Evolutionary conservation across 495 filamentous ascomycete species (phyloP).

Genomic region (Neurospora sp.): DNA sequence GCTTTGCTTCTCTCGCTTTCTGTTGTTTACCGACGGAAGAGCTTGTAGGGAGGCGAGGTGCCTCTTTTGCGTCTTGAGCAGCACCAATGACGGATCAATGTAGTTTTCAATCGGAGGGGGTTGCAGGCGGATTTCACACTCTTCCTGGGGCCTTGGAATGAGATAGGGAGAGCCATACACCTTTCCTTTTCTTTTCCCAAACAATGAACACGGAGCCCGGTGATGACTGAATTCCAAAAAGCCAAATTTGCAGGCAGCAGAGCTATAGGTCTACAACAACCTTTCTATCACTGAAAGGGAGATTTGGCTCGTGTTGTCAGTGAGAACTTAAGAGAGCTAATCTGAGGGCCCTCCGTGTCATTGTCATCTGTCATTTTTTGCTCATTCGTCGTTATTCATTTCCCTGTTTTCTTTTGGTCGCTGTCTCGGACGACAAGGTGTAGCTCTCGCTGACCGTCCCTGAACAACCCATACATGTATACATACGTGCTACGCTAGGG

Average conservation of each 20-base stretch:
- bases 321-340: constrained; percentile 55
- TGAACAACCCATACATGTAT: background rate
- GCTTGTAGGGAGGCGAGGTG: background rate
- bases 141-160: constrained; percentile 1
- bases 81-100: constrained; percentile 29
- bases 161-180: background rate
- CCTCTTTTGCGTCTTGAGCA: constrained; percentile 11
- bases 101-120: constrained; percentile 53
- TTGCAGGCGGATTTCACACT: constrained; percentile 10
- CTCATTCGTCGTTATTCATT: background rate
- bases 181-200: background rate
- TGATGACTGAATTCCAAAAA: constrained; percentile 54
- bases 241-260: constrained; percentile 54
- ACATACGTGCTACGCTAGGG: background rate
- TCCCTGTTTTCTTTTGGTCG: background rate
- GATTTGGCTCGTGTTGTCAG: constrained; percentile 32
- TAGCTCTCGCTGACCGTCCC: background rate
- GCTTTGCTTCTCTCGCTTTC: background rate
- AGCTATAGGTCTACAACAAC: constrained; percentile 12
- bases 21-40: background rate
- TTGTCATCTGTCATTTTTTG: background rate
- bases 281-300: constrained; percentile 2
- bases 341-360: constrained; percentile 38
- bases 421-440: background rate
- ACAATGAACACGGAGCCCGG: constrained; percentile 28